Conservation (phyloP, 2,329 filamentous ascomycete species). For the Aureobasidium sp. region DNA sequence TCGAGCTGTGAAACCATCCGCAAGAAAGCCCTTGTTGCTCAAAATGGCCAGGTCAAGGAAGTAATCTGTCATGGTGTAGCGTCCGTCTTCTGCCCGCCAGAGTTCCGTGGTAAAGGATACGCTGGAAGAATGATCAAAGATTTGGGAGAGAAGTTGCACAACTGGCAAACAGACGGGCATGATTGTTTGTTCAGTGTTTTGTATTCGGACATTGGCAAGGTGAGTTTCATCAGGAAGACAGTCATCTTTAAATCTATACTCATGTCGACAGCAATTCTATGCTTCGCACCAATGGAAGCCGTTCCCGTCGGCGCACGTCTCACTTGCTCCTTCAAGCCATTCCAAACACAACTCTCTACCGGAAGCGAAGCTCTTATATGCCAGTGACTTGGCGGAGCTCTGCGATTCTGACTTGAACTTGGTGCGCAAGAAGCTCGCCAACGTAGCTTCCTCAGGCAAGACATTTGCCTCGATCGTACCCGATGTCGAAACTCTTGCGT, state of each 20-base stretch:
- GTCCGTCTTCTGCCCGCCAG: slow-evolving; percentile 65
- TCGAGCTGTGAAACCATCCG: slow-evolving; percentile 53
- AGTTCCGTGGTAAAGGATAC: slow-evolving; percentile 66
- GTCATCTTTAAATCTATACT: background rate
- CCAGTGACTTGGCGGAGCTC: slow-evolving; percentile 54
- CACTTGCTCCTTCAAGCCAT: slow-evolving; percentile 44
- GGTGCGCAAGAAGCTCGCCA: slow-evolving; percentile 48
- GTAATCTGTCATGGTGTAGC: slow-evolving; percentile 66
- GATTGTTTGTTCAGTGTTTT: slow-evolving; percentile 64
- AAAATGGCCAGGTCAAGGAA: slow-evolving; percentile 44
- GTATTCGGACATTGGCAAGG: slow-evolving; percentile 78
- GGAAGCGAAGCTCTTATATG: slow-evolving; percentile 40
- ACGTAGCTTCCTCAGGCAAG: slow-evolving; percentile 30
- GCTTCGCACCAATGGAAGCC: slow-evolving; percentile 68
- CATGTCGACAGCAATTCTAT: slow-evolving; percentile 56
- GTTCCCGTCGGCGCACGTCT: slow-evolving; percentile 66
- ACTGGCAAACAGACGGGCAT: slow-evolving; percentile 44
- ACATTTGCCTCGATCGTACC: slow-evolving; percentile 61
- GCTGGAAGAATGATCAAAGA: slow-evolving; percentile 68
- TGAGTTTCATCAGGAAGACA: background rate
- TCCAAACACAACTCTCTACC: slow-evolving; percentile 17
- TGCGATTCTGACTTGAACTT: slow-evolving; percentile 58
- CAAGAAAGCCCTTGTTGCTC: slow-evolving; percentile 41
- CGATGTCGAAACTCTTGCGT: slow-evolving; percentile 59
- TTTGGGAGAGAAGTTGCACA: slow-evolving; percentile 49